These are phyloP conservation scores for Coccomyxa sp. DNA, from an alignment of 139 green algal genomes.

Conservation along the genomic window DNA sequence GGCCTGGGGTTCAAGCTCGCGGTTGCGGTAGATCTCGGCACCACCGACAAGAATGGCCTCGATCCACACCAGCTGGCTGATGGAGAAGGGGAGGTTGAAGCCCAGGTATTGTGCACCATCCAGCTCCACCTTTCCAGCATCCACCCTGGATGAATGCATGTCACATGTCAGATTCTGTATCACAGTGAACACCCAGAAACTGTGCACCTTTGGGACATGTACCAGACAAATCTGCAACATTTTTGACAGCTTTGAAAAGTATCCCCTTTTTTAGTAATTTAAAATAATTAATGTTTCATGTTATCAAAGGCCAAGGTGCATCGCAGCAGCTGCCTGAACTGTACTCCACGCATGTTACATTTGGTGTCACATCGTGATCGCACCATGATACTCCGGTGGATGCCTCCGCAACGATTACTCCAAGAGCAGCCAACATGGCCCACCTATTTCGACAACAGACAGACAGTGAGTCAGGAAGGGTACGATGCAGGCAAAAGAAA, in stretches of 20 bases:
- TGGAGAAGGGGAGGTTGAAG: conserved; percentile 78
- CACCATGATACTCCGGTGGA: conserved; percentile 36
- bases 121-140: conserved; percentile 85
- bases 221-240: too few relatives aligned
- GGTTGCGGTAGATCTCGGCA: conserved; percentile 86
- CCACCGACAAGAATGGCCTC: conserved; percentile 84
- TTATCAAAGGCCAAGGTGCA: too few relatives aligned
- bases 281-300: too few relatives aligned
- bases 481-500: not conserved
- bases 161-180: too few relatives aligned
- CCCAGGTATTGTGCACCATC: conserved; percentile 69
- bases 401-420: conserved; percentile 71
- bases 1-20: conserved; percentile 75
- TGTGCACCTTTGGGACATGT: too few relatives aligned
- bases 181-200: too few relatives aligned
- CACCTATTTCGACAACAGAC: conserved; percentile 42
- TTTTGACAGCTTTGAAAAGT: too few relatives aligned
- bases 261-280: too few relatives aligned
- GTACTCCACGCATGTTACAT: too few relatives aligned
- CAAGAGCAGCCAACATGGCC: conserved; percentile 90
- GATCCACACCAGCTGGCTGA: conserved; percentile 73
- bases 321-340: too few relatives aligned
- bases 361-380: not conserved
- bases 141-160: conserved; percentile 35
- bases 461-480: not conserved